Evolutionary conservation across 2,329 filamentous ascomycete species (phyloP).

Genomic region (Ascochyta fabae): DNA sequence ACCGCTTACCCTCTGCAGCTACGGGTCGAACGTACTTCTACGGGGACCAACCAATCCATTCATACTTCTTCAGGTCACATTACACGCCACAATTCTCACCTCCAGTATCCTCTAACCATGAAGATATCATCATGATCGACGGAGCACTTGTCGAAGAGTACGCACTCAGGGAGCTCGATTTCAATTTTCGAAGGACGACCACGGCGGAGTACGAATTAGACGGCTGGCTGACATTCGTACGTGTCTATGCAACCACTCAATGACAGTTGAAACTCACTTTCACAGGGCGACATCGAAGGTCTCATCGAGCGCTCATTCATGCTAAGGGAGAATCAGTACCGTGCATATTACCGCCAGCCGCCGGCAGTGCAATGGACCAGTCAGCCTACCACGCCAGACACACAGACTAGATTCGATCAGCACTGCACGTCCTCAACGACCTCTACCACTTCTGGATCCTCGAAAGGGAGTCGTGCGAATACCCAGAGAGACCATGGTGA

Average conservation of each 20-base stretch:
- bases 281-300: conserved; percentile 25
- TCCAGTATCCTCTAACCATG: neutral
- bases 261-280: neutral
- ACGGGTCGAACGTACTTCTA: conserved; percentile 28
- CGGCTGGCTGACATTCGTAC: conserved; percentile 22
- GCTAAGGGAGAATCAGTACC: conserved; percentile 23
- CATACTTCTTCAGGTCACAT: conserved; percentile 29
- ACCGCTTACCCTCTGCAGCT: neutral
- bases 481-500: neutral
- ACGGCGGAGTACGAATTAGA: conserved; percentile 21
- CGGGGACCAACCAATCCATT: conserved; percentile 28
- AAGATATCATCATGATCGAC: conserved; percentile 19
- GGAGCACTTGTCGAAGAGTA: conserved; percentile 24
- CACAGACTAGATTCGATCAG: neutral
- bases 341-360: conserved; percentile 17
- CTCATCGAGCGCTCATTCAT: conserved; percentile 27
- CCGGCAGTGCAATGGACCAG: conserved; percentile 9
- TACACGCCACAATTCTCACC: conserved; percentile 28
- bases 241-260: neutral
- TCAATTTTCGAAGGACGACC: conserved; percentile 10
- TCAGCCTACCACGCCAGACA: neutral
- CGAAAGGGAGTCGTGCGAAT: neutral
- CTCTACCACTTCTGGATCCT: neutral
- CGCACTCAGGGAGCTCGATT: conserved; percentile 19
- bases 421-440: neutral